Conservation (phyloP, 2,329 filamentous ascomycete genomes). For the Penicillium polonicum region DNA sequence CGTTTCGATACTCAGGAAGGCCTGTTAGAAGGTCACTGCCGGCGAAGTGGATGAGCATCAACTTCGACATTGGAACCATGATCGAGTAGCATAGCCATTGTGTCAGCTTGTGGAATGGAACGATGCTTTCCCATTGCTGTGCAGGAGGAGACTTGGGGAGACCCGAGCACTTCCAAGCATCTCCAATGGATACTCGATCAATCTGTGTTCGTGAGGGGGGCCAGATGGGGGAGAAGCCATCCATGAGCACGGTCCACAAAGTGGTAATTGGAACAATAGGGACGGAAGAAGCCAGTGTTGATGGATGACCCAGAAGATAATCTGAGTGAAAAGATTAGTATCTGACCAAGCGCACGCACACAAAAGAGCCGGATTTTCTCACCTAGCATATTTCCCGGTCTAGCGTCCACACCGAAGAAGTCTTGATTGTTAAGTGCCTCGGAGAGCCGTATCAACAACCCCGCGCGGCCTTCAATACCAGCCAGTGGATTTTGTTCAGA, state of each 20-base stretch:
- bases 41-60: slow-evolving; percentile 77
- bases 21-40: slow-evolving; percentile 81
- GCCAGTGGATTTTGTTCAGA: slow-evolving; percentile 75
- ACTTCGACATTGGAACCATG: slow-evolving; percentile 82
- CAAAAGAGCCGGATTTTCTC: slow-evolving; percentile 31
- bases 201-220: slow-evolving; percentile 80
- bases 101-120: slow-evolving; percentile 90
- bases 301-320: slow-evolving; percentile 86
- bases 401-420: slow-evolving; percentile 77
- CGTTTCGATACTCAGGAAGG: slow-evolving; percentile 88
- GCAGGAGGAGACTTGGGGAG: slow-evolving; percentile 70
- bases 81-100: slow-evolving; percentile 94
- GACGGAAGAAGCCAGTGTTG: slow-evolving; percentile 82
- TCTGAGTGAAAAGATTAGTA: slow-evolving; percentile 53
- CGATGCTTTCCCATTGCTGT: slow-evolving; percentile 73
- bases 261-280: slow-evolving; percentile 84
- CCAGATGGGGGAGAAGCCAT: slow-evolving; percentile 84
- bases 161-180: slow-evolving; percentile 86
- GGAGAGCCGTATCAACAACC: slow-evolving; percentile 72
- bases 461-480: slow-evolving; percentile 79
- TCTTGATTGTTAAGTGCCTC: slow-evolving; percentile 76
- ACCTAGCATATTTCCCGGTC: slow-evolving; percentile 95
- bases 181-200: slow-evolving; percentile 81
- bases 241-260: slow-evolving; percentile 87
- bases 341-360: not conserved